A percentile compares a stretch with the other conserved stretches of the same genome.
Evolutionary conservation across 768 basidiomycete genomes (phyloP).

Genomic region (Boletus subcaerulescens): DNA sequence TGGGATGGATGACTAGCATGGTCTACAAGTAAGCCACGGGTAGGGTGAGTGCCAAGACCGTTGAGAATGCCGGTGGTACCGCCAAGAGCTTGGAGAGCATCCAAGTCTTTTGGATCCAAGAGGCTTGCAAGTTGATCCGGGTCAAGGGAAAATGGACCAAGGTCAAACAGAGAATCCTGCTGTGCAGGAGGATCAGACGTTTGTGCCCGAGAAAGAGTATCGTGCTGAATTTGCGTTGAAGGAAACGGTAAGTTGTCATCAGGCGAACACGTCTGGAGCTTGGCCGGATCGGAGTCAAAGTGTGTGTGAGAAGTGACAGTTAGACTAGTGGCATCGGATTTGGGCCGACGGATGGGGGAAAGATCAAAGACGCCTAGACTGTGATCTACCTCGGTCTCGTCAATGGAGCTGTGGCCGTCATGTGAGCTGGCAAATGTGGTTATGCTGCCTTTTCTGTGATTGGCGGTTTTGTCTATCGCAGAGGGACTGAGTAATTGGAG

Average conservation of each 20-base stretch:
- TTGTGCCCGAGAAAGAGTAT: slow-evolving; percentile 22
- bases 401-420: slow-evolving; percentile 34
- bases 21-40: slow-evolving; percentile 39
- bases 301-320: slow-evolving; percentile 37
- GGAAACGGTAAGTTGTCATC: slow-evolving; percentile 9
- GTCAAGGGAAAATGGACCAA: slow-evolving; percentile 69
- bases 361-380: slow-evolving; percentile 28
- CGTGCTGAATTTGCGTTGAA: slow-evolving; percentile 22
- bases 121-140: slow-evolving; percentile 78
- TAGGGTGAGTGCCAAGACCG: slow-evolving; percentile 68
- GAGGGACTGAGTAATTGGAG: slow-evolving; percentile 48
- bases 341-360: slow-evolving; percentile 33
- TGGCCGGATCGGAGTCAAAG: slow-evolving; percentile 37
- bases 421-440: slow-evolving; percentile 50
- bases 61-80: slow-evolving; percentile 64
- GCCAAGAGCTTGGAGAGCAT: slow-evolving; percentile 63
- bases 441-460: slow-evolving; percentile 55
- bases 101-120: slow-evolving; percentile 84
- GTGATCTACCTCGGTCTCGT: slow-evolving; percentile 52
- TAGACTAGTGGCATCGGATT: slow-evolving; percentile 33
- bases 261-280: slow-evolving; percentile 10
- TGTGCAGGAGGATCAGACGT: slow-evolving; percentile 13
- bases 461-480: slow-evolving; percentile 30
- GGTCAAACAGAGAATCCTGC: slow-evolving; percentile 48
- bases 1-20: slow-evolving; percentile 5